phyloP scores from a whole-genome alignment of 345 rosid genomes.

The Salix caprea region DNA sequence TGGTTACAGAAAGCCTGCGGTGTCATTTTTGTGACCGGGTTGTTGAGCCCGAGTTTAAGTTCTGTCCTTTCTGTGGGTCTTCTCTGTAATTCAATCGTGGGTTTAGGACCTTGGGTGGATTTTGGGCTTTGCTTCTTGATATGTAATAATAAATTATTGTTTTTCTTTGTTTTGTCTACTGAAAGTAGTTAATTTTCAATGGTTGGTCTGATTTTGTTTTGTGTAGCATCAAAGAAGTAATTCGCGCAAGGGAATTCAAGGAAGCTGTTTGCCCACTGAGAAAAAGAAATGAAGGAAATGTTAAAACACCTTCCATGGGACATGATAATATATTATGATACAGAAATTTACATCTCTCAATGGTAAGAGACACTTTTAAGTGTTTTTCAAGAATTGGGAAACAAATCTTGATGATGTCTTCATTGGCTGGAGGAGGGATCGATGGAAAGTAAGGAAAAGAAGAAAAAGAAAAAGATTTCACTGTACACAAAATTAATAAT shows the following conservation, averaged over 20 bases:
- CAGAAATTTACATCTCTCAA: neutral
- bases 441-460: neutral
- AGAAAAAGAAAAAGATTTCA: neutral
- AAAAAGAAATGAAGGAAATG: neutral
- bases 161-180: neutral
- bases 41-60: slow-evolving; percentile 59
- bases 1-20: slow-evolving; percentile 23
- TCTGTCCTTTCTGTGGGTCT: slow-evolving; percentile 84
- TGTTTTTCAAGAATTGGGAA: neutral
- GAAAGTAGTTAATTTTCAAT: neutral
- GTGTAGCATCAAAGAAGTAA: neutral
- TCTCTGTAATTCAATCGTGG: slow-evolving; percentile 19
- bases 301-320: neutral
- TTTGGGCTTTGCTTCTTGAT: neutral
- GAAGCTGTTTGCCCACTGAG: neutral
- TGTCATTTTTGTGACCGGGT: slow-evolving; percentile 63
- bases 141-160: neutral
- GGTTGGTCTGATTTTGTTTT: neutral
- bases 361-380: neutral
- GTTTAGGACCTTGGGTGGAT: neutral
- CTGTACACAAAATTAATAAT: slow-evolving; percentile 45
- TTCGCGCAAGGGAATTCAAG: neutral
- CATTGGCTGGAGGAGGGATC: neutral
- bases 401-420: neutral
- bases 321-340: neutral